These are phyloP conservation scores for Cladosporium oxysporum DNA, from an alignment of 2,329 filamentous ascomycete species.

Conservation along the genomic window DNA sequence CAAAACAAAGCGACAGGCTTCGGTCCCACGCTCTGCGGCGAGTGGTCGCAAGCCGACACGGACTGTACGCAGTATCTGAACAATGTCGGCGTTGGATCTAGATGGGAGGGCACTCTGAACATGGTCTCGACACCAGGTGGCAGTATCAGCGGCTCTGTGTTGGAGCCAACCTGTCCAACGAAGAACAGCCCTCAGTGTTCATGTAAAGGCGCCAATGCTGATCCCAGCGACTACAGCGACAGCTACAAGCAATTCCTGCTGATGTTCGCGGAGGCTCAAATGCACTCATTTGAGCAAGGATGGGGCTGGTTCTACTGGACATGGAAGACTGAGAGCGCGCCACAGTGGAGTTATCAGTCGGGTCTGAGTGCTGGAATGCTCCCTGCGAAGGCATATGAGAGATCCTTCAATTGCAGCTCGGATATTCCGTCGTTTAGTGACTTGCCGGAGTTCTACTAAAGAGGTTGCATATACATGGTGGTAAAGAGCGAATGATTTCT, in stretches of 20 bases:
- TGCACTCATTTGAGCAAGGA: constrained; percentile 87
- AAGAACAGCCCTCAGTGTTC: constrained; percentile 63
- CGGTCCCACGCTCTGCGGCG: constrained; percentile 90
- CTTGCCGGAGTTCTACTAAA: constrained; percentile 49
- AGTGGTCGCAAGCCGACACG: constrained; percentile 97
- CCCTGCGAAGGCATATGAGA: constrained; percentile 55
- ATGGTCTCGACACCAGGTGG: constrained; percentile 50
- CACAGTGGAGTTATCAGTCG: constrained; percentile 90
- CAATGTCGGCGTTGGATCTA: constrained; percentile 82
- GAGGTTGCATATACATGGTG: neutral
- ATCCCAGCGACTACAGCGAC: constrained; percentile 65
- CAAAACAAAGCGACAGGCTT: constrained; percentile 77
- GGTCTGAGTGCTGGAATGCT: constrained; percentile 77
- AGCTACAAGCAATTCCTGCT: constrained; percentile 82
- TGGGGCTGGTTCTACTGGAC: constrained; percentile 99
- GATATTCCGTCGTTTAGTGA: constrained; percentile 45
- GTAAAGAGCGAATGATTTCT: neutral
- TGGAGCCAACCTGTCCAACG: constrained; percentile 73
- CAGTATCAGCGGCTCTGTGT: constrained; percentile 61
- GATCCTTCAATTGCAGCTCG: constrained; percentile 45
- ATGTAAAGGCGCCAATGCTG: constrained; percentile 75
- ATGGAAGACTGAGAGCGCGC: constrained; percentile 83
- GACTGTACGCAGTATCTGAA: constrained; percentile 88
- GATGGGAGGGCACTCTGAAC: constrained; percentile 87
- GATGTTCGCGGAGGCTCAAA: constrained; percentile 94